Conservation (phyloP, 164 flowering plant genomes). For the Stephania yunnanensis region DNA sequence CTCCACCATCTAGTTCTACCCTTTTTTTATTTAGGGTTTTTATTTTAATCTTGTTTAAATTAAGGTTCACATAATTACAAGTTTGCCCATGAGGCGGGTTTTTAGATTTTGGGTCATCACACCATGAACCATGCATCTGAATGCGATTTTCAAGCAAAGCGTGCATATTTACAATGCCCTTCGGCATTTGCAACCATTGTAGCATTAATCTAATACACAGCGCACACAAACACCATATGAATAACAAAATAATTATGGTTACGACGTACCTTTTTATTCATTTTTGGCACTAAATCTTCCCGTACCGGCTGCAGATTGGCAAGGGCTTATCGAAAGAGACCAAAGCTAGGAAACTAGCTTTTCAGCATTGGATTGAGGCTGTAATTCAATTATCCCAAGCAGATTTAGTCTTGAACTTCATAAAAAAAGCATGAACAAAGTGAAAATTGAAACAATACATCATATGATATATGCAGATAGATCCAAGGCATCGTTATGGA, state of each 20-base stretch:
- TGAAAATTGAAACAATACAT: neutral
- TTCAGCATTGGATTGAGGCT: constrained; percentile 98
- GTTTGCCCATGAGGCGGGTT: too few species aligned
- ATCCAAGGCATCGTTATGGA: constrained; percentile 91
- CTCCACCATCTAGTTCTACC: too few species aligned
- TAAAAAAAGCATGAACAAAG: neutral
- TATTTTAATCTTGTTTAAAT: too few species aligned
- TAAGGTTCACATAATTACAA: too few species aligned
- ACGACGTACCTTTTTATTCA: neutral
- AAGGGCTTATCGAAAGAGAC: constrained; percentile 68
- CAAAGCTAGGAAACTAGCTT: constrained; percentile 73
- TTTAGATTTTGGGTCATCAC: too few species aligned
- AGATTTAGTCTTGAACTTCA: too few species aligned
- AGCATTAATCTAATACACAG: neutral
- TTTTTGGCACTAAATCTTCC: neutral
- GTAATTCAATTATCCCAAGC: constrained; percentile 27
- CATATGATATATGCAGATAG: constrained; percentile 40
- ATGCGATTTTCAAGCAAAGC: neutral
- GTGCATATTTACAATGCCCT: neutral
- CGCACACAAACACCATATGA: neutral
- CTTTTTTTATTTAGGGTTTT: too few species aligned
- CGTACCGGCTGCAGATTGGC: constrained; percentile 51
- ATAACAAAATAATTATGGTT: too few species aligned
- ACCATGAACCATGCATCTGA: too few species aligned
- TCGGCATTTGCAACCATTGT: neutral